Evolutionary conservation across 2,329 filamentous ascomycete genomes (phyloP), one percentile per base, ranked within the genome.

Genomic region (Trichoderma asperellum): DNA sequence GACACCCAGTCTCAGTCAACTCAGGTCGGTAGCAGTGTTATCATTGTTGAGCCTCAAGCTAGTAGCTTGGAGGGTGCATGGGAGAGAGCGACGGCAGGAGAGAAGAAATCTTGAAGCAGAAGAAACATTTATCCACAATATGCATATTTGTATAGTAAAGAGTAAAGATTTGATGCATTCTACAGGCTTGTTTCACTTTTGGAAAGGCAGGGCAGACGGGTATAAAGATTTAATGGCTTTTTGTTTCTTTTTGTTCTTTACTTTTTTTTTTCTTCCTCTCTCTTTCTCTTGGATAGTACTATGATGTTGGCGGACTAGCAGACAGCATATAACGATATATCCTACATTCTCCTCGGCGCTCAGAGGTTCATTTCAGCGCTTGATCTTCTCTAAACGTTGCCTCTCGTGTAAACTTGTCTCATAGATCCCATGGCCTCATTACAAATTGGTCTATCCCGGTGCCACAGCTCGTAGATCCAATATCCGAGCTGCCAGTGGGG

Each of bases 61-160:
- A 80, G 79, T 60, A 84, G 82, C 4, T 88, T 93, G 74, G 90
- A 93, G 78, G 88, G 82, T 73, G 90, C 89, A 1, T 93, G 91
- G 91, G 89, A 86, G 62, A 88, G 89, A 78, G 91, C 91, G 62
- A 88, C 89, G 78, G 91, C 90, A 18, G 70, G 75, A 10, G 77
- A 78, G 59, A 73, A 71, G n/a, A 74, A 74, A 55, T 72, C 63
- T 60, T 62, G 35, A 61, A 11, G 55, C 27, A 14, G 32, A 21
- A 49, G 37, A 53, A 43, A 29, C 27, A 16, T 52, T 55, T 60
- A 60, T 32, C 34, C 53, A 27, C 61, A 47, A 60, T 57, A 55
- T 35, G 49, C 35, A 56, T 58, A 37, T 66, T 59, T 61, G 59
- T 66, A 52, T 68, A 66, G 47, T 59, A 68, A 60, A 62, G 55